phyloP scores from a whole-genome alignment of 1,284 basidiomycete genomes.

The Singerocomus inundabilis region DNA sequence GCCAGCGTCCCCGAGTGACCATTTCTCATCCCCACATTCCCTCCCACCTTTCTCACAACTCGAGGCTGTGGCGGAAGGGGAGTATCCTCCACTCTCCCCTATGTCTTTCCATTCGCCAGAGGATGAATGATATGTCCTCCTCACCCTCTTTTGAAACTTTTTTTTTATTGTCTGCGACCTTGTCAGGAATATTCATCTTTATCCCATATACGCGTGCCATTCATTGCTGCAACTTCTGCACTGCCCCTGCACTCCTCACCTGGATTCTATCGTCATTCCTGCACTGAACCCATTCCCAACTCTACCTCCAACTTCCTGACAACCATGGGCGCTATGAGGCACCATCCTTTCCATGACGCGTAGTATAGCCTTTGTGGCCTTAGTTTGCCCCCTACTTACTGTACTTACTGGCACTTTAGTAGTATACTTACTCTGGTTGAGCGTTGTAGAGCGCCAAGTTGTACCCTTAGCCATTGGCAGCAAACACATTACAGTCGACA shows the following conservation, averaged over 20 bases:
- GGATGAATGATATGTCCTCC: conserved; percentile 34
- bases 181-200: conserved; percentile 31
- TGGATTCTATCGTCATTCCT: conserved; percentile 18
- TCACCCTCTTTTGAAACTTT: conserved; percentile 24
- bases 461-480: conserved; percentile 37
- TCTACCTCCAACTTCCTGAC: conserved; percentile 15
- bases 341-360: conserved; percentile 6
- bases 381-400: conserved; percentile 29
- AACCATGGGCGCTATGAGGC: conserved; percentile 13
- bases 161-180: conserved; percentile 24
- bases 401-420: conserved; percentile 34
- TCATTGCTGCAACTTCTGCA: conserved; percentile 31
- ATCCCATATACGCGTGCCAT: conserved; percentile 21
- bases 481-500: conserved; percentile 19
- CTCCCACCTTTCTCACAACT: conserved; percentile 76
- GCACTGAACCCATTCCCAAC: background rate
- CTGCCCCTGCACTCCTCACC: conserved; percentile 12
- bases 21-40: conserved; percentile 45
- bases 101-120: conserved; percentile 66
- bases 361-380: conserved; percentile 18
- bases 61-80: conserved; percentile 76
- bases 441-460: conserved; percentile 35
- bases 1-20: conserved; percentile 44
- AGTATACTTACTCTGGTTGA: conserved; percentile 30
- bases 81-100: conserved; percentile 64